Percentiles rank a stretch among this genome's conserved stretches.
Evolutionary conservation across 768 basidiomycete genomes (phyloP).

Genomic region (Lactarius quietus): DNA sequence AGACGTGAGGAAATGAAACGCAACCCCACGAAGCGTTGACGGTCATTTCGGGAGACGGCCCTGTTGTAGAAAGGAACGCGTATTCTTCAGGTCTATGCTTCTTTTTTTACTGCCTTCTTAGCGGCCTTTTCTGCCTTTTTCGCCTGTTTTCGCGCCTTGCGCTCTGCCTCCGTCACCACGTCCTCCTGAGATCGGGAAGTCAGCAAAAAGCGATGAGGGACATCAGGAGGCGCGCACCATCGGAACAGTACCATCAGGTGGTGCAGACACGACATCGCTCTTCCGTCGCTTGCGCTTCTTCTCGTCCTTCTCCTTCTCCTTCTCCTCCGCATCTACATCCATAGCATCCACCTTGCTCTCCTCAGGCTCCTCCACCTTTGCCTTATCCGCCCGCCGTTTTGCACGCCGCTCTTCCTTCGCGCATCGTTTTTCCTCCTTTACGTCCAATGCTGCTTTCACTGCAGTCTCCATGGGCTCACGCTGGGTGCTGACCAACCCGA

Average conservation of each 20-base stretch:
- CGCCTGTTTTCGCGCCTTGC: constrained; percentile 75
- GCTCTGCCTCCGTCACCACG: constrained; percentile 79
- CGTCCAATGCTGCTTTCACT: constrained; percentile 68
- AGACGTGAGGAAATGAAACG: background rate
- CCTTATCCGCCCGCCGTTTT: constrained; percentile 55
- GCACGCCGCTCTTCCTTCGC: constrained; percentile 76
- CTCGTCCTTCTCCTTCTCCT: constrained; percentile 35
- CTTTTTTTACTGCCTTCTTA: constrained; percentile 52
- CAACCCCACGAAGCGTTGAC: background rate
- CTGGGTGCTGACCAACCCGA: constrained; percentile 83
- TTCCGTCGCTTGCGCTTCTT: constrained; percentile 41
- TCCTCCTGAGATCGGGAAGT: constrained; percentile 31
- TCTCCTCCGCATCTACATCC: constrained; percentile 43
- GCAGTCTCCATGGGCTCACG: constrained; percentile 75
- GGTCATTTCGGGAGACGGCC: too few species aligned
- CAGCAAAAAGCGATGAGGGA: constrained; percentile 9
- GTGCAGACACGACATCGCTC: constrained; percentile 22
- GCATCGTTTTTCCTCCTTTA: constrained; percentile 83
- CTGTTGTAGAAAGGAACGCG: background rate
- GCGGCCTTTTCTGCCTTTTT: constrained; percentile 74
- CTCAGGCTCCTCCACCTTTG: constrained; percentile 35
- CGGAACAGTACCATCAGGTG: constrained; percentile 26
- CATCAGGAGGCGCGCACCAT: constrained; percentile 8
- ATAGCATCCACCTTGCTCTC: constrained; percentile 34
- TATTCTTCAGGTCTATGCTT: constrained; percentile 42